Evolutionary conservation across 768 basidiomycete species (phyloP), one percentile per base, ranked within the genome.

Genomic region (Hortiboletus campestris): DNA sequence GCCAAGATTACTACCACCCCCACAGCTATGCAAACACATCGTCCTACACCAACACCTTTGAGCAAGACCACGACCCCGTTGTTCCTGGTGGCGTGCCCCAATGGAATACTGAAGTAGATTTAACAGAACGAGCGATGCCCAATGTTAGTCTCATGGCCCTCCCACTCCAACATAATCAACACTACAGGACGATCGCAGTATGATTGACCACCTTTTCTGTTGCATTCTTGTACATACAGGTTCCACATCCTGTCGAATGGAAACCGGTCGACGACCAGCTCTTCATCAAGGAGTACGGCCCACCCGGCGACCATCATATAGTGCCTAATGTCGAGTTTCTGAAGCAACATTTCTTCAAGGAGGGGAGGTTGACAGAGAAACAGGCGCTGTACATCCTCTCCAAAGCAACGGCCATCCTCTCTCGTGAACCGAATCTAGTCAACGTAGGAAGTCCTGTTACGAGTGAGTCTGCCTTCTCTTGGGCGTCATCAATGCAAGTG

Each of bases 381-480:
- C 92, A 97, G 71, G 94, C 95, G 0, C 67, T 96, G 47, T 87
- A 83, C 67, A 95, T 98, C 58, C 71, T 98, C 22, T 76, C 84
- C 32, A 78, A 80, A 66, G 80, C 84, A 6, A 86, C 85, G 5
- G 79, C 83, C 49, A 63, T 94, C 34, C 74, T 97, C 50, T 78
- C 78, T 22, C 75, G 74, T 19, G 95, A 98, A 73, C 85, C 88
- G 0, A 98, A 97, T 69, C 74, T 98, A 70, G 82, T 98, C 43
- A 78, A 87, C 46, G 85, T 98, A 11, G 84, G 85, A 54, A 91
- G 94, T 56, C 94, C 94, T 19, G 89, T 97, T 34, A 97, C 93
- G 39, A 91, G 93, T 94, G 64, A 62, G 89, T 79, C 31, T 39
- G 39, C 29, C 41, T 56, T 49, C 32, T 43, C 38, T 46, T 47